Percentiles rank a stretch among this genome's conserved stretches.
phyloP scores from a whole-genome alignment of 2,329 filamentous ascomycete genomes.

The Mycosphaerelloides madeirae region DNA sequence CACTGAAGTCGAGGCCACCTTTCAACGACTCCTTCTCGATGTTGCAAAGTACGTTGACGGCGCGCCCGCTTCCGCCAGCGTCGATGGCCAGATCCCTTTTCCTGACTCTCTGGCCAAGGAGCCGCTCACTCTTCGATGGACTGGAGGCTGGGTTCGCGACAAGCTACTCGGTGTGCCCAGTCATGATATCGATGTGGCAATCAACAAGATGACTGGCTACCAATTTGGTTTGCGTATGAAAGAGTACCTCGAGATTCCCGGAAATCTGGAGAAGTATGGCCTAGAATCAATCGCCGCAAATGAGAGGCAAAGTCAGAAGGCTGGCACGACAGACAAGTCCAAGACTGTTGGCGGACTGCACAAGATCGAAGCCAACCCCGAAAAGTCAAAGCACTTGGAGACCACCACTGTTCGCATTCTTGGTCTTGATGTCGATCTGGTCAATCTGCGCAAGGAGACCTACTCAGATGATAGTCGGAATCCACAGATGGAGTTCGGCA shows the following conservation, averaged over 20 bases:
- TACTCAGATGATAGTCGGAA: constrained; percentile 87
- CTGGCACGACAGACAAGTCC: constrained; percentile 39
- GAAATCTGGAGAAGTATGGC: constrained; percentile 58
- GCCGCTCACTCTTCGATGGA: constrained; percentile 63
- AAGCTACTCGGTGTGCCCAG: constrained; percentile 68
- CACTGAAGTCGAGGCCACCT: constrained; percentile 64
- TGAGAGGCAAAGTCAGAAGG: constrained; percentile 37
- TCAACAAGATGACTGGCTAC: constrained; percentile 79
- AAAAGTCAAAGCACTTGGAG: constrained; percentile 94
- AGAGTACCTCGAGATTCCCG: constrained; percentile 60
- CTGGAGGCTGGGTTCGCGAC: constrained; percentile 83
- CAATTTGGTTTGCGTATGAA: constrained; percentile 66
- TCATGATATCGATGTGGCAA: constrained; percentile 79
- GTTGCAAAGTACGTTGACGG: constrained; percentile 66
- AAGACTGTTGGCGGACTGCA: constrained; percentile 70
- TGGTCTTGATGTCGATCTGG: constrained; percentile 85
- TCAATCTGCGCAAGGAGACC: constrained; percentile 88
- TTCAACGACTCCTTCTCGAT: constrained; percentile 74
- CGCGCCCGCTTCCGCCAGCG: constrained; percentile 25
- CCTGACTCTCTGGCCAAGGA: constrained; percentile 44
- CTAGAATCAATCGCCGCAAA: constrained; percentile 38
- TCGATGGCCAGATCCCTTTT: constrained; percentile 32
- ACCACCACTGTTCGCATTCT: constrained; percentile 83
- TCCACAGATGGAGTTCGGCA: constrained; percentile 89
- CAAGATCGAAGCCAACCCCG: constrained; percentile 86